Base-by-base conservation (phyloP, 208 protist genomes). In the Leishmania lainsoni region DNA sequence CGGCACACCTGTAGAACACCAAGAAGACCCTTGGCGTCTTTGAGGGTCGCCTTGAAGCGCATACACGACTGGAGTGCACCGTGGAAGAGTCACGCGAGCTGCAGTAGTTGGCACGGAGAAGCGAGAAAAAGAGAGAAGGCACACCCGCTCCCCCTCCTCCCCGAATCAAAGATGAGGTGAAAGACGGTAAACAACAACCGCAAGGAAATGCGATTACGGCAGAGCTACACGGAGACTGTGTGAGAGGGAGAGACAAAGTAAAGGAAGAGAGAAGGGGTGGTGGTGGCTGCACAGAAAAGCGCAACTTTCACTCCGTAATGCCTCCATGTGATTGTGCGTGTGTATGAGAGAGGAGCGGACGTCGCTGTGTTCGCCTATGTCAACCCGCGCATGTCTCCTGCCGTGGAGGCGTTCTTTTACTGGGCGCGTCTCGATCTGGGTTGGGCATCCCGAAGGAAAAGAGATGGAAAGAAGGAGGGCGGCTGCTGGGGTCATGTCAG, bases 11-110 rank as follows among this genome's bases (percentile, higher is more conserved):
- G 88, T 73, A 94, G 75, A 2, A 95, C 78, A 26, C 86, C 86
- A 10, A 88, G 83, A 4, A 97, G 76, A 26, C 87, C 82, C 69
- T 87, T 85, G 6, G 88, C 83, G 45, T 97, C 91, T 3, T 89
- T 84, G 59, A 97, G 70, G 16, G 81, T 90, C 0, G 94, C 92
- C 54, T 93, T 95, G 74, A 97, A 93, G 66, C 92, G 92, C 94
- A 97, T 97, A 29, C 17, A 26, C 12, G 8, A 3, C 0, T 29
- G 45, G 4, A 22, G 17, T 35, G 61, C 12, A 42, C 0, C 6
- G 26, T 29, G 66, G 16, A 49, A 10, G 20, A 14, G 45, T 12
- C 66, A 39, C 35, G 35, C n/a, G 39, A 5, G 5, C 29, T 2
- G 48, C 5, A 70, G 10, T 10, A 45, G 35, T 45, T 3, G 6